Percentiles rank a stretch among this genome's conserved stretches.
phyloP scores from a whole-genome alignment of 192 early-diverging fungal genomes.

The Umbelopsis sp. region DNA sequence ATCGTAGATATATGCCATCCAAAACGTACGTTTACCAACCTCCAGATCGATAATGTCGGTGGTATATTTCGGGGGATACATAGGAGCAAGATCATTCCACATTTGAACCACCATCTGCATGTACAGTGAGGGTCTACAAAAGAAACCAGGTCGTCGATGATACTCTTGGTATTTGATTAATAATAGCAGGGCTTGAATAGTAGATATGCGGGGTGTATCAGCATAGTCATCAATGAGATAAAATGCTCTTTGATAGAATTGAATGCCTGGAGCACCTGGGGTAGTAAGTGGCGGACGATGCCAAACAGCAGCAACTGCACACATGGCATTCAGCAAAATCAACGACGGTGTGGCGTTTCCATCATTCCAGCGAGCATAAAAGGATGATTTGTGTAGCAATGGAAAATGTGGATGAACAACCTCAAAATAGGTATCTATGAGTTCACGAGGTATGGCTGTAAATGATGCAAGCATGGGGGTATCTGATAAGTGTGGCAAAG shows the following conservation, averaged over 20 bases:
- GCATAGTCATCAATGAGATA: slow-evolving; percentile 43
- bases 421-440: slow-evolving; percentile 50
- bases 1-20: slow-evolving; percentile 36
- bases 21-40: slow-evolving; percentile 26
- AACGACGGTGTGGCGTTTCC: neutral
- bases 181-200: slow-evolving; percentile 52
- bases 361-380: slow-evolving; percentile 17
- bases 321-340: slow-evolving; percentile 38
- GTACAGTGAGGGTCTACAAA: slow-evolving; percentile 52
- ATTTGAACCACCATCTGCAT: slow-evolving; percentile 34
- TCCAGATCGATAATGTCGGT: slow-evolving; percentile 7
- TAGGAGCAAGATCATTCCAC: slow-evolving; percentile 26
- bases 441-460: slow-evolving; percentile 13
- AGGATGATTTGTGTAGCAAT: slow-evolving; percentile 39
- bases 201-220: slow-evolving; percentile 56
- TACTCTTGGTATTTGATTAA: slow-evolving; percentile 59
- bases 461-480: neutral
- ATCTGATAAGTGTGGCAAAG: slow-evolving; percentile 6
- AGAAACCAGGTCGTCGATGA: slow-evolving; percentile 50
- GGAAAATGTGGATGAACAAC: slow-evolving; percentile 52
- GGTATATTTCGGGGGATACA: neutral
- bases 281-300: neutral
- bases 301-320: slow-evolving; percentile 33
- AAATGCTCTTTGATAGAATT: slow-evolving; percentile 26
- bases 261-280: slow-evolving; percentile 22